A percentile compares a stretch with the other conserved stretches of the same genome.
These are phyloP conservation scores for Pestalotiopsis sp. DNA, from an alignment of 2,329 filamentous ascomycete genomes.

Conservation along the genomic window DNA sequence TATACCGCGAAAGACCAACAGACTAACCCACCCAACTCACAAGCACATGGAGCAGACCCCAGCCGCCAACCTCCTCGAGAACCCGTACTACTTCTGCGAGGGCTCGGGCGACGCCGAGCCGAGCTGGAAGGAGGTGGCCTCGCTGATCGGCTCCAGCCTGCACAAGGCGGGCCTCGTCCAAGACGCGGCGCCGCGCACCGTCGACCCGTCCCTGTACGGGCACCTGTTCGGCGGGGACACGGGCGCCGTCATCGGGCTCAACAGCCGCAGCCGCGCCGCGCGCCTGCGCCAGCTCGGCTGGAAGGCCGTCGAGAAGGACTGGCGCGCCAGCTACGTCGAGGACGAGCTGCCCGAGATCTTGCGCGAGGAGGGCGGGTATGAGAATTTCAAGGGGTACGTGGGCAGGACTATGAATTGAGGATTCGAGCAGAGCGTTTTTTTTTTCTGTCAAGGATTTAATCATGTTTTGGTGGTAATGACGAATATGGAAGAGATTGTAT, in stretches of 20 bases:
- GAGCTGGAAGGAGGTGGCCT: conserved; percentile 41
- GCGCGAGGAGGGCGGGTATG: conserved; percentile 22
- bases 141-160: conserved; percentile 36
- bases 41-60: conserved; percentile 36
- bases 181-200: conserved; percentile 33
- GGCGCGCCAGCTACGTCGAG: conserved; percentile 35
- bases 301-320: conserved; percentile 43
- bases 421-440: neutral
- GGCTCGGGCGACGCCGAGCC: conserved; percentile 37
- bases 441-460: no score
- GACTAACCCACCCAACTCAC: neutral
- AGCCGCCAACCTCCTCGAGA: conserved; percentile 32
- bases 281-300: conserved; percentile 44
- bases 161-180: conserved; percentile 36
- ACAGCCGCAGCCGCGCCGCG: conserved; percentile 42
- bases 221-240: conserved; percentile 41
- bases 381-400: conserved; percentile 18
- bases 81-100: conserved; percentile 52
- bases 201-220: conserved; percentile 35
- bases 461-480: no score
- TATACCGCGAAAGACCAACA: neutral
- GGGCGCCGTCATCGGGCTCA: conserved; percentile 37
- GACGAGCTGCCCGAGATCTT: conserved; percentile 43
- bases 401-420: conserved; percentile 16
- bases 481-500: no score